Evolutionary conservation across 352 stramenopile genomes (phyloP).

Genomic region (Phytophthora fragariae): DNA sequence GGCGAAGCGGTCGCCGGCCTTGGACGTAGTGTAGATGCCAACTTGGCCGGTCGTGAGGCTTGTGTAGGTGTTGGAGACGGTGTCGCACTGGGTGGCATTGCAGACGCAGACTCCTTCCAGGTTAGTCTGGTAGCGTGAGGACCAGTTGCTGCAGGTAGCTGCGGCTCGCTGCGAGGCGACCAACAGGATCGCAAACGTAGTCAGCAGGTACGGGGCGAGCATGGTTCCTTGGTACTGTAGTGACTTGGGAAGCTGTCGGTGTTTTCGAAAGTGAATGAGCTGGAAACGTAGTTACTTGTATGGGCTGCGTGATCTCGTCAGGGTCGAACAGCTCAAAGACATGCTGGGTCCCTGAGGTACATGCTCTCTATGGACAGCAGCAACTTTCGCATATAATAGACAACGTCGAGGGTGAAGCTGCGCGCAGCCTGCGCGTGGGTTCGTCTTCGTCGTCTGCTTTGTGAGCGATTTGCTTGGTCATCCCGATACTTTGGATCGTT

Average conservation of each 20-base stretch:
- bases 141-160: conserved; percentile 52
- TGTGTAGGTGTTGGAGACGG: conserved; percentile 57
- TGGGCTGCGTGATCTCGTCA: too few relatives aligned
- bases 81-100: conserved; percentile 61
- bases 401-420: neutral
- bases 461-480: conserved; percentile 2
- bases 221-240: conserved; percentile 12
- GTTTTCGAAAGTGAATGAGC: conserved; percentile 22
- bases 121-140: conserved; percentile 51
- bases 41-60: conserved; percentile 47
- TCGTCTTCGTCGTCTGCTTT: neutral
- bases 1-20: conserved; percentile 55
- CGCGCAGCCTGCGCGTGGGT: neutral
- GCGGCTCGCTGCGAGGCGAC: conserved; percentile 15
- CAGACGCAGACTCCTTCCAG: conserved; percentile 65
- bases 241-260: neutral
- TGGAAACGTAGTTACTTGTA: too few relatives aligned
- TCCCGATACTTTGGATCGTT: neutral
- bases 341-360: neutral
- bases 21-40: conserved; percentile 57
- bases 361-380: neutral
- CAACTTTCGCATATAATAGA: conserved; percentile 2
- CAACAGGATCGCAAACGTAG: neutral
- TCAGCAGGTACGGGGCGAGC: conserved; percentile 15
- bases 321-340: conserved; percentile 8